Conservation (phyloP, 225 moss, liverwort and hornwort genomes). For the Marchantia paleacea region DNA sequence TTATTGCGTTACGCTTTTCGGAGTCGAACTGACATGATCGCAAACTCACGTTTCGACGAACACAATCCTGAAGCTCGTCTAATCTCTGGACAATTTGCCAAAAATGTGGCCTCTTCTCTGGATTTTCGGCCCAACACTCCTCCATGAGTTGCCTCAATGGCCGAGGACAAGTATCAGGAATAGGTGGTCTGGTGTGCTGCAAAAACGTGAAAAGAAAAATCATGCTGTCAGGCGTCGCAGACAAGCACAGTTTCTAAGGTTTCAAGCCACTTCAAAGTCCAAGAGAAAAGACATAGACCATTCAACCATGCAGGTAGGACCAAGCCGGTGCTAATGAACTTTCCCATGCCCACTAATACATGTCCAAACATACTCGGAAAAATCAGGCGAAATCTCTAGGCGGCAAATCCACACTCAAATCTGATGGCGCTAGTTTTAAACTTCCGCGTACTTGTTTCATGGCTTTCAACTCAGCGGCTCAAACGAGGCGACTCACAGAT, state of each 20-base stretch:
- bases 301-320: too few relatives aligned
- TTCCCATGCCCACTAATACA: too few relatives aligned
- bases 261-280: neutral
- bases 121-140: conserved; percentile 71
- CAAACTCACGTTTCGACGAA: conserved; percentile 21
- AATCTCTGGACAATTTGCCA: conserved; percentile 67
- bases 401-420: too few relatives aligned
- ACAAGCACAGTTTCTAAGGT: neutral
- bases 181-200: conserved; percentile 55
- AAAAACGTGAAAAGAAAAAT: neutral
- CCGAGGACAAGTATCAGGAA: conserved; percentile 57
- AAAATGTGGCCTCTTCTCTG: conserved; percentile 70
- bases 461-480: too few relatives aligned
- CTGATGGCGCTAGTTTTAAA: too few relatives aligned
- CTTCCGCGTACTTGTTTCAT: too few relatives aligned
- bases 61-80: conserved; percentile 43
- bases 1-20: conserved; percentile 24
- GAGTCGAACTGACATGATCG: conserved; percentile 6
- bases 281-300: too few relatives aligned
- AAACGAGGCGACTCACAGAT: too few relatives aligned
- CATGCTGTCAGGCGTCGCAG: neutral
- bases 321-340: too few relatives aligned
- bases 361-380: too few relatives aligned
- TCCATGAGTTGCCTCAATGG: conserved; percentile 64
- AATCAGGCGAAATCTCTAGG: too few relatives aligned